These are phyloP conservation scores for Cercospora nicotianae DNA, from an alignment of 2,329 filamentous ascomycete species.

Conservation along the genomic window DNA sequence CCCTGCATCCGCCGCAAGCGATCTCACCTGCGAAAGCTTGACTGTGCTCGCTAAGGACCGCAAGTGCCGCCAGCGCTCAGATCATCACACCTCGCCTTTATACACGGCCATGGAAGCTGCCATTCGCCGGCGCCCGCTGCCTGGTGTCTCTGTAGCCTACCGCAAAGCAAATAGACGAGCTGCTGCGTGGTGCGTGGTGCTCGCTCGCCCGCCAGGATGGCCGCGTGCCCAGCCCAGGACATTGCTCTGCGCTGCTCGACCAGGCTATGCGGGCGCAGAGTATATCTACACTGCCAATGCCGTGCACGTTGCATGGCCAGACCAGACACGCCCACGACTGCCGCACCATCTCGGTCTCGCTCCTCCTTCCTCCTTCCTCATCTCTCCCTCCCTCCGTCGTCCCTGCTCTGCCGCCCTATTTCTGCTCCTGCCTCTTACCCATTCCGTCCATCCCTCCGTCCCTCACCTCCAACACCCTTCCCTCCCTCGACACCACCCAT, in stretches of 20 bases:
- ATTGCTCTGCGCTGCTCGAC: neutral
- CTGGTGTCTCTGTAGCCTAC: neutral
- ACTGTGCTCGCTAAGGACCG: neutral
- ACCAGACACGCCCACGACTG: neutral
- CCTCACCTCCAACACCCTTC: neutral
- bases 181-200: neutral
- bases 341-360: neutral
- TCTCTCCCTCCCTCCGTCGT: neutral
- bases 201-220: constrained; percentile 1
- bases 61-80: constrained; percentile 14
- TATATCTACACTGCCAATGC: neutral
- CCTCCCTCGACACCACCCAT: neutral
- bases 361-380: neutral
- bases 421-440: neutral
- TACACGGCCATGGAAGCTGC: neutral
- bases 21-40: constrained; percentile 13
- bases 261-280: neutral
- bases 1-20: constrained; percentile 14
- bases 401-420: neutral
- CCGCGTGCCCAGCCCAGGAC: neutral
- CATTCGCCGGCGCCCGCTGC: constrained; percentile 12
- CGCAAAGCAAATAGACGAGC: constrained; percentile 21
- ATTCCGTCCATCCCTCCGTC: neutral
- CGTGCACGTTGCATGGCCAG: neutral
- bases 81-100: constrained; percentile 16